A percentile compares a stretch with the other conserved stretches of the same genome.
phyloP scores from a whole-genome alignment of 352 stramenopile species.

The Globisporangium nagaii region DNA sequence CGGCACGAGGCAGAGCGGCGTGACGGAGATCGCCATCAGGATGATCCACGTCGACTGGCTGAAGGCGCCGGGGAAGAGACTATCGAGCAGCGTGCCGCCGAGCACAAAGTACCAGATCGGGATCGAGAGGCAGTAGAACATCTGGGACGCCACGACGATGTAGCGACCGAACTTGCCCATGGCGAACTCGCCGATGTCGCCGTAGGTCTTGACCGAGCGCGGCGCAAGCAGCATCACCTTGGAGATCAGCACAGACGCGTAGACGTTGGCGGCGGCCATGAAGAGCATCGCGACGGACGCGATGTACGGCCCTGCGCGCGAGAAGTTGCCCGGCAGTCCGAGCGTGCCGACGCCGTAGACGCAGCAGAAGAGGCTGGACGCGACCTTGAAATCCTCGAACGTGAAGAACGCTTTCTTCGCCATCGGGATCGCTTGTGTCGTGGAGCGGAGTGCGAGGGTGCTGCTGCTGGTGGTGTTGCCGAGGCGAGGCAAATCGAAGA shows the following conservation, averaged over 20 bases:
- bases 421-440: too few species aligned
- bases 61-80: conserved; percentile 49
- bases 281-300: conserved; percentile 9
- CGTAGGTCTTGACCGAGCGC: conserved; percentile 15
- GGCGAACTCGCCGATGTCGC: conserved; percentile 19
- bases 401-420: too few species aligned
- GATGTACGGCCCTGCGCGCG: conserved; percentile 41
- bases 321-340: conserved; percentile 66
- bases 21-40: conserved; percentile 16
- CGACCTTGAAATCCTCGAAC: too few species aligned
- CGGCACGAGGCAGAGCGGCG: conserved; percentile 16
- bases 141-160: conserved; percentile 14
- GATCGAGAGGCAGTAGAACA: conserved; percentile 48
- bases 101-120: conserved; percentile 59
- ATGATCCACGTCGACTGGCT: conserved; percentile 40
- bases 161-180: conserved; percentile 17
- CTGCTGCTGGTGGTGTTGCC: neutral
- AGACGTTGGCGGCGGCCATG: conserved; percentile 5
- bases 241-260: conserved; percentile 12
- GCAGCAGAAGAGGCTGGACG: too few species aligned
- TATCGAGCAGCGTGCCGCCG: conserved; percentile 36
- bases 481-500: neutral
- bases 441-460: neutral
- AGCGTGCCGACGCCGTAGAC: conserved; percentile 69
- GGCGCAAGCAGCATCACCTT: conserved; percentile 20